These are phyloP conservation scores for Monilinia laxa DNA, from an alignment of 2,329 filamentous ascomycete species.

Conservation along the genomic window DNA sequence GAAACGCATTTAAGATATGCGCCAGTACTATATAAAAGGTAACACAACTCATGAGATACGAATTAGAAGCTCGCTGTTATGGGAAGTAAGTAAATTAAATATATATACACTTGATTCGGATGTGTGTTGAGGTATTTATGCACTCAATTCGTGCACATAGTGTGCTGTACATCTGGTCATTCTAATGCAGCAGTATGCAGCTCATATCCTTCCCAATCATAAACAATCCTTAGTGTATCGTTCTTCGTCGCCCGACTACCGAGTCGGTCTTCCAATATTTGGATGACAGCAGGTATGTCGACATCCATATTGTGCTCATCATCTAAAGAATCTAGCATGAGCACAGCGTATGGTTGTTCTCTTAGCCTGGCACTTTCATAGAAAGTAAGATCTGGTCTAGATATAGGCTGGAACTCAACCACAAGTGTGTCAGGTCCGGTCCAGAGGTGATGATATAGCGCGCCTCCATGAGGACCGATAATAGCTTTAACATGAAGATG, in stretches of 20 bases:
- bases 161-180: background rate
- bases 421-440: background rate
- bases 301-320: background rate
- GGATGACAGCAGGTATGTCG: background rate
- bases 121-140: background rate
- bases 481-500: background rate
- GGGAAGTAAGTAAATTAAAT: too few relatives aligned
- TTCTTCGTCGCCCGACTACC: background rate
- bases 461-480: background rate
- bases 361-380: background rate
- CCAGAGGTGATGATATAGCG: background rate
- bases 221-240: background rate
- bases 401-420: background rate
- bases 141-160: background rate
- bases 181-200: background rate
- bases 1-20: too few relatives aligned
- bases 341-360: background rate
- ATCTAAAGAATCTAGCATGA: background rate
- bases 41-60: too few relatives aligned
- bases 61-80: too few relatives aligned
- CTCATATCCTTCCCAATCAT: background rate
- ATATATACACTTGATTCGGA: too few relatives aligned
- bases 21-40: too few relatives aligned
- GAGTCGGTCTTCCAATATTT: background rate
- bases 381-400: background rate